A percentile compares a stretch with the other conserved stretches of the same genome.
Evolutionary conservation across 331 rosid genomes (phyloP).

Genomic region (Rhamnella rubrinervis): DNA sequence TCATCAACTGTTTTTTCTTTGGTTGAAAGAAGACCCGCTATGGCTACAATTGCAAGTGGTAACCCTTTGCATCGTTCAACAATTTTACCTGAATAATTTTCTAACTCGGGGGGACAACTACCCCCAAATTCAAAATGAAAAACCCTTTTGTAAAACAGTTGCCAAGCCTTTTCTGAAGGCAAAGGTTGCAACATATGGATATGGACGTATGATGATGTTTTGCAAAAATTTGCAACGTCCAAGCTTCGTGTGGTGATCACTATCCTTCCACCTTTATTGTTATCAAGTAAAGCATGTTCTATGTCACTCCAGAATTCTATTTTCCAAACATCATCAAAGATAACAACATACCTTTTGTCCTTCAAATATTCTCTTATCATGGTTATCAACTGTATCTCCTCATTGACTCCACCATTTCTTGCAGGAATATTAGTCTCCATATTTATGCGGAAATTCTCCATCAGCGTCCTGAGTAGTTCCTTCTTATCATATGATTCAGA

Average conservation of each 20-base stretch:
- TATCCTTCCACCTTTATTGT: too few species aligned
- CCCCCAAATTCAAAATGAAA: neutral
- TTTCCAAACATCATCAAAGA: conserved; percentile 19
- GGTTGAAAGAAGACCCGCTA: neutral
- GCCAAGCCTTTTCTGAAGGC: neutral
- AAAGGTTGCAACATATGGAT: neutral
- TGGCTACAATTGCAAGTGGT: too few species aligned
- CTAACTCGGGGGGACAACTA: neutral
- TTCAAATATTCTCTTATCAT: neutral
- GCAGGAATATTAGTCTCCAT: neutral
- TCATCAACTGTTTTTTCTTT: neutral
- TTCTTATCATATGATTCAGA: too few species aligned
- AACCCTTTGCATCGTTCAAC: neutral
- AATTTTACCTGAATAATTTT: neutral
- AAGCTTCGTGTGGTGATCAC: too few species aligned
- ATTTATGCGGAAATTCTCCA: neutral
- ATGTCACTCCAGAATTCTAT: too few species aligned
- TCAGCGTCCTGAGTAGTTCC: neutral
- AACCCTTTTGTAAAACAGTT: conserved; percentile 4
- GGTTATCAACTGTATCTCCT: neutral
- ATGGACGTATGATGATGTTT: too few species aligned
- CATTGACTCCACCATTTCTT: neutral
- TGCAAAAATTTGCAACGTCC: too few species aligned
- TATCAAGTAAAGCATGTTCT: too few species aligned
- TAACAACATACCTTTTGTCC: conserved; percentile 8